Conservation (phyloP, 768 basidiomycete species). For the Leccinum pellstonianum region DNA sequence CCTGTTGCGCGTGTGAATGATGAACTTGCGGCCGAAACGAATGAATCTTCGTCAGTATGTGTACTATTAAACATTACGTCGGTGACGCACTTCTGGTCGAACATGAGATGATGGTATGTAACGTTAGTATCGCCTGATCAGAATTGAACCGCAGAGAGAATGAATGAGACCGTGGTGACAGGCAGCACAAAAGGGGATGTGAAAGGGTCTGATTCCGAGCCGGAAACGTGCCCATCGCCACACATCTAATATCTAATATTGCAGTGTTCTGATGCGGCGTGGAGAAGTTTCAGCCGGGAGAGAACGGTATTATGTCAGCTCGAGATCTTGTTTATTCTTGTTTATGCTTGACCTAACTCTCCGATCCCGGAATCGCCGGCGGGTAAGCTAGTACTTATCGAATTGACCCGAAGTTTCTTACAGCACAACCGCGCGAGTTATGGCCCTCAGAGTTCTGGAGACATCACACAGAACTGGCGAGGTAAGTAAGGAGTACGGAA, state of each 20-base stretch:
- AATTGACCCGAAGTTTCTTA: background rate
- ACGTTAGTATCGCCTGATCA: background rate
- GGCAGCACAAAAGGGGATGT: background rate
- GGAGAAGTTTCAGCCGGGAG: background rate
- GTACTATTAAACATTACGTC: constrained; percentile 11
- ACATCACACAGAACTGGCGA: background rate
- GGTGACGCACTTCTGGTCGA: constrained; percentile 3
- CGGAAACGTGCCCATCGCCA: background rate
- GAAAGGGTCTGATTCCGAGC: background rate
- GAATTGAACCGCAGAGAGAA: background rate
- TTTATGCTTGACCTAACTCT: background rate
- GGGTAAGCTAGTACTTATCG: background rate
- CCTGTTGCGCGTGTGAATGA: constrained; percentile 17
- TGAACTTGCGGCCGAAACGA: background rate
- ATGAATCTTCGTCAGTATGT: background rate
- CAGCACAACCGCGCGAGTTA: background rate
- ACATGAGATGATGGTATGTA: background rate
- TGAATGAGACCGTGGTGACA: background rate
- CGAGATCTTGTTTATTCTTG: background rate
- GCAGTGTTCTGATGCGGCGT: background rate
- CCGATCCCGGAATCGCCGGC: background rate
- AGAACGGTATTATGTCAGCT: background rate
- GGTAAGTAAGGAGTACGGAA: background rate
- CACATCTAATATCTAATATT: background rate
- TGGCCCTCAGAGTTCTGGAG: background rate